phyloP scores from a whole-genome alignment of 169 alveolate species.

The Cryptosporidium bovis region DNA sequence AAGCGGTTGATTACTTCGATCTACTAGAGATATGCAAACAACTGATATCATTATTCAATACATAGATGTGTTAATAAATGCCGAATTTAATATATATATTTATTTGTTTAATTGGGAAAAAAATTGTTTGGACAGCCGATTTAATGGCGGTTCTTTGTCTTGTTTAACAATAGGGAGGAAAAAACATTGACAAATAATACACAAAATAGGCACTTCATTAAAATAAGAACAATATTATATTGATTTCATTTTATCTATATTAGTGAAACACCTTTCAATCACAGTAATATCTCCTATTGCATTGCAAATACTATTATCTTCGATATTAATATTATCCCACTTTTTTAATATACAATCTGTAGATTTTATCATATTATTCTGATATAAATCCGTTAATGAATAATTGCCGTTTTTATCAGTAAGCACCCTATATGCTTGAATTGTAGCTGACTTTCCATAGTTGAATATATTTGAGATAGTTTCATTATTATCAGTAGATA shows the following conservation, averaged over 20 bases:
- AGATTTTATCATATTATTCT: constrained; percentile 9
- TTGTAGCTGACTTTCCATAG: too few relatives aligned
- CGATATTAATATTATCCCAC: constrained; percentile 8
- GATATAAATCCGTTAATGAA: neutral
- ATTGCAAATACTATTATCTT: constrained; percentile 32
- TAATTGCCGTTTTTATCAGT: neutral
- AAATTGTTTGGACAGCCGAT: neutral
- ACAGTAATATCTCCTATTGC: constrained; percentile 63
- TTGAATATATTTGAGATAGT: too few relatives aligned
- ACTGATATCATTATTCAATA: constrained; percentile 25
- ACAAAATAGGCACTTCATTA: neutral
- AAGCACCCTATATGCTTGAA: neutral
- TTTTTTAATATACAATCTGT: constrained; percentile 41
- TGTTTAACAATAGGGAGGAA: too few relatives aligned
- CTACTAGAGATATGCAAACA: constrained; percentile 36
- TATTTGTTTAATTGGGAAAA: neutral
- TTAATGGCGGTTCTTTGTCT: too few relatives aligned
- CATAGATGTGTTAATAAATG: too few relatives aligned
- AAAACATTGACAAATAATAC: neutral
- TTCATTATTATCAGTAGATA: neutral
- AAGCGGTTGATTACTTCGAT: constrained; percentile 63
- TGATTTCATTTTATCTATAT: neutral
- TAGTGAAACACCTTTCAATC: constrained; percentile 44
- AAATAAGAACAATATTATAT: neutral
- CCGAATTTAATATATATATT: neutral